Base-by-base conservation (phyloP, 164 flowering plant species). In the Amborella trichopoda region DNA sequence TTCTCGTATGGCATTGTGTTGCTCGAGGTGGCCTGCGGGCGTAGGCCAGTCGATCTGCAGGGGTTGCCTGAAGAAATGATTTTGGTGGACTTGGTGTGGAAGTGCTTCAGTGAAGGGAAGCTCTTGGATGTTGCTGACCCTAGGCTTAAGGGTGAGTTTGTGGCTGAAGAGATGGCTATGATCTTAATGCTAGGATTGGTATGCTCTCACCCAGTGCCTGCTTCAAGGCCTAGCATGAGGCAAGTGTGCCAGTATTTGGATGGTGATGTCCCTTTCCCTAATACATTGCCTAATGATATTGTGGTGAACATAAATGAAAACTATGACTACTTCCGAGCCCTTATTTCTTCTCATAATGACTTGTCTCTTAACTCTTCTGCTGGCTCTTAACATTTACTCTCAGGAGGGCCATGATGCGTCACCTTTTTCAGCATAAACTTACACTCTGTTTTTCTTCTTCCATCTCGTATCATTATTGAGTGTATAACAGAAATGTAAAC, bases 171-270 rank as follows among this genome's bases (percentile, higher is more conserved):
- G 23, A 64, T 60, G 0, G 38, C 58, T 52, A 54, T 61, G 49
- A 23, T 67, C 22, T 18, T 67, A 40, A 32, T 54, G 14, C 60
- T 67, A 6, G 68, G 64, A 5, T 39, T 67, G 23, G 71, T 68
- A 0, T 67, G 68, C 45, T 67, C 64, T 1, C 71, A 67, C 28
- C 68, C 68, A 6, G 55, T 27, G 1, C 61, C 67, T 2, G n/a
- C 32, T 6, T 58, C 62, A 48, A 54, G 68, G 51, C 71, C 71
- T 3, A 54, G 22, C 10, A 51, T 51, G 55, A 14, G 39, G 21
- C 26, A 51, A 4, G 55, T 51, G 24, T 58, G 86, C 23, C 95
- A 86, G 65, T 81, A 86, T 18, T 84, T 90, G 2, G 81, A 75
- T 45, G 44, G 56, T 25, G 95, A 86, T 54, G 77, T 1, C 8